A percentile compares a stretch with the other conserved stretches of the same genome.
phyloP scores from a whole-genome alignment of 1,139 yeast genomes.

The Hansenula anomala region DNA sequence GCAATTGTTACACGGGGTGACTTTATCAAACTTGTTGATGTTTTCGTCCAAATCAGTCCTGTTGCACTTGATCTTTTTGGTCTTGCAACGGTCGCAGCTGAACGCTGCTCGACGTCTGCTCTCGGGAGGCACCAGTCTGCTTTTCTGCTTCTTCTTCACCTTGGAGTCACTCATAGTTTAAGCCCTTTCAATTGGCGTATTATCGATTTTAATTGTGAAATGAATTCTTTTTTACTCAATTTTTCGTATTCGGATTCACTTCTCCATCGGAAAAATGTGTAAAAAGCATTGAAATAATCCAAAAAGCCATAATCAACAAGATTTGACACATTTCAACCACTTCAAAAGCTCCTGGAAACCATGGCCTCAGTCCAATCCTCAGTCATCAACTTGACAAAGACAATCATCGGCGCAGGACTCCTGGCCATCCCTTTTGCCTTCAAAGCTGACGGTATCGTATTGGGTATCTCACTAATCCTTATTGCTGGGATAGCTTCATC shows the following conservation, averaged over 20 bases:
- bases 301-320: too few relatives aligned
- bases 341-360: background rate
- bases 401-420: conserved; percentile 87
- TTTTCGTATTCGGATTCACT: too few relatives aligned
- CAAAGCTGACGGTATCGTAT: conserved; percentile 72
- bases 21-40: conserved; percentile 25
- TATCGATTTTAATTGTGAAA: too few relatives aligned
- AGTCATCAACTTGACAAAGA: conserved; percentile 57
- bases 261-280: too few relatives aligned
- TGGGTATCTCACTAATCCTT: conserved; percentile 61
- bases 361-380: conserved; percentile 36
- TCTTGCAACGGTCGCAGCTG: conserved; percentile 42
- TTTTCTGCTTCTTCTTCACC: conserved; percentile 13
- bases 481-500: conserved; percentile 79
- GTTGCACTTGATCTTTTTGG: conserved; percentile 37
- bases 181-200: too few relatives aligned
- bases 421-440: conserved; percentile 91
- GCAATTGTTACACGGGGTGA: conserved; percentile 35
- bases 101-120: conserved; percentile 34
- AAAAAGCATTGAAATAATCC: background rate
- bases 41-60: conserved; percentile 20
- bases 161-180: conserved; percentile 5
- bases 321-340: background rate
- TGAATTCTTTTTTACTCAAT: too few relatives aligned
- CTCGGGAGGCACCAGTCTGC: conserved; percentile 31